Base-by-base conservation (phyloP, 108 stramenopile species). In the Cyclotella kingstonii region DNA sequence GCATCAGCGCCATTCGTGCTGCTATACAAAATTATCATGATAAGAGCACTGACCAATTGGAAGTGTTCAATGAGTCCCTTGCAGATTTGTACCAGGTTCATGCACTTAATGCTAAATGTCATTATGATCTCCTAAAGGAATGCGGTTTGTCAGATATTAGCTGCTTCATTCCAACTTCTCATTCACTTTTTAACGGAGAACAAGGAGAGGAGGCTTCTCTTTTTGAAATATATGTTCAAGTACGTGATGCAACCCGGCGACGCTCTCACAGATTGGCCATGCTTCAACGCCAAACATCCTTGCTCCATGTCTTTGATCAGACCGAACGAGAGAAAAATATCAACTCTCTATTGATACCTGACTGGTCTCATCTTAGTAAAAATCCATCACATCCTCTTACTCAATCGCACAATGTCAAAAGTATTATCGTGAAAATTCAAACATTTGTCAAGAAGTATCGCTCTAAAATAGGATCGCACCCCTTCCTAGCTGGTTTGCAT, bases 401-500 rank as follows among this genome's bases (percentile, higher is more conserved):
- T 23, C 39, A 42, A 63, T 27, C 58, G 14, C n/a, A 63, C 9
- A 2, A 63, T 33, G 38, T 68, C 14, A 42, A 76, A 48, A 34
- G 43, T 15, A 35, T 40, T 18, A 35, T 76, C 1, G 27, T 48
- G 15, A 68, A 38, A 34, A 51, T 68, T 8, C 33, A 68, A 36
- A 30, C 52, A 10, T 76, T 76, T 48, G 74, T 68, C 9, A 42
- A 26, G 4, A 76, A 76, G 36, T 76, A 76, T 55, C 52, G 35
- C 26, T 34, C 53, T 2, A 76, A 68, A 15, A 58, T 76, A 59
- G 74, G 74, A 33, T 63, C 66, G 3, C 74, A 76, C 54, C 40
- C 74, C 1, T 76, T 76, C 59, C 42, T 76, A 34, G 66, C 66
- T 31, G 74, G 74, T 17, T 52, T 76, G 54, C 66, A 76, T 56